Conservation (phyloP, 345 rosid genomes). For the Zanthoxylum bungeanum region DNA sequence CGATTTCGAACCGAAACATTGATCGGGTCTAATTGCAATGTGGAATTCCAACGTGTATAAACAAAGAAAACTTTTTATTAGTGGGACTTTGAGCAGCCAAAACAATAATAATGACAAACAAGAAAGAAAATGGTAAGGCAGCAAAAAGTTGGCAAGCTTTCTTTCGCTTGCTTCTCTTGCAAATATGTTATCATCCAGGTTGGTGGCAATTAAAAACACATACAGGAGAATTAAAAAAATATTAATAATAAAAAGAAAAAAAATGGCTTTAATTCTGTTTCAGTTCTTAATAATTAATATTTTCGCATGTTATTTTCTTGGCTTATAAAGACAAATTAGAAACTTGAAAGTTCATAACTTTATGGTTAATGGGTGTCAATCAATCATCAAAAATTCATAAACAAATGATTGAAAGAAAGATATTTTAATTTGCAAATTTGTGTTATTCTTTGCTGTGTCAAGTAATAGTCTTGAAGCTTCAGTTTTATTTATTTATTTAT, state of each 20-base stretch:
- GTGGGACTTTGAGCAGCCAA: slow-evolving; percentile 30
- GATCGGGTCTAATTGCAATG: no score
- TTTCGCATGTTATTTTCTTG: background rate
- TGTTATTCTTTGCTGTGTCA: slow-evolving; percentile 55
- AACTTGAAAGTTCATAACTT: slow-evolving; percentile 27
- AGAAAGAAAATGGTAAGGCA: slow-evolving; percentile 23
- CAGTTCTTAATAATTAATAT: background rate
- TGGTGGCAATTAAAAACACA: slow-evolving; percentile 7
- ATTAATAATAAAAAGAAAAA: background rate
- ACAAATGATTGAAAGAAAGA: slow-evolving; percentile 51
- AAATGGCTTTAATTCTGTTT: slow-evolving; percentile 14
- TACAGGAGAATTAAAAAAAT: background rate
- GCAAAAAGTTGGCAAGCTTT: slow-evolving; percentile 43
- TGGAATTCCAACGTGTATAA: slow-evolving; percentile 20
- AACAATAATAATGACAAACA: slow-evolving; percentile 42
- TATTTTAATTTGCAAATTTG: slow-evolving; percentile 36
- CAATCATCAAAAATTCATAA: slow-evolving; percentile 57
- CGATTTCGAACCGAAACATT: no score
- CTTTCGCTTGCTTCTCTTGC: slow-evolving; percentile 40
- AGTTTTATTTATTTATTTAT: background rate
- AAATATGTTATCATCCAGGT: slow-evolving; percentile 33
- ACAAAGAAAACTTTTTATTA: slow-evolving; percentile 26
- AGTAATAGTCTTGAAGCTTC: slow-evolving; percentile 46
- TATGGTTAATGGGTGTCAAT: slow-evolving; percentile 55
- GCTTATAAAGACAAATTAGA: slow-evolving; percentile 6